phyloP scores from a whole-genome alignment of 2,329 filamentous ascomycete genomes.

The Stylonectria norvegica region DNA sequence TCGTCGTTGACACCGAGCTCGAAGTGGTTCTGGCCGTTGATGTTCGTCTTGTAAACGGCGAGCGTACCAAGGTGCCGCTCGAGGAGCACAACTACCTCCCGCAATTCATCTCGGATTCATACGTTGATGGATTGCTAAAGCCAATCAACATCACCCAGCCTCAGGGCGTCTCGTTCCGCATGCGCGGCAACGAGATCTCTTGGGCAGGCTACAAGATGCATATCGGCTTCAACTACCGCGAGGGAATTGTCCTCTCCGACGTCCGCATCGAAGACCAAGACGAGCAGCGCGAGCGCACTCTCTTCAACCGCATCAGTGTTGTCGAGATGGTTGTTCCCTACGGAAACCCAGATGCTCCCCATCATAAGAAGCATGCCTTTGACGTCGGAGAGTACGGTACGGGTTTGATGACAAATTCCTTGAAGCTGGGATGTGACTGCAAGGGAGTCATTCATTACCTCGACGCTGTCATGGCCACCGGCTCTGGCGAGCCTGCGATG shows the following conservation, averaged over 20 bases:
- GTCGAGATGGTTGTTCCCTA: slow-evolving; percentile 72
- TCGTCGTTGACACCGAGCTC: slow-evolving; percentile 43
- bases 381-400: slow-evolving; percentile 78
- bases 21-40: slow-evolving; percentile 47
- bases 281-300: slow-evolving; percentile 44
- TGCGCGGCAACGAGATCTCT: slow-evolving; percentile 46
- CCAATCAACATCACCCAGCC: slow-evolving; percentile 40
- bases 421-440: slow-evolving; percentile 79
- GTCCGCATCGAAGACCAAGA: slow-evolving; percentile 57
- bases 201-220: slow-evolving; percentile 69
- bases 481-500: slow-evolving; percentile 69
- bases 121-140: slow-evolving; percentile 34
- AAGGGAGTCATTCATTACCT: slow-evolving; percentile 91
- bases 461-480: slow-evolving; percentile 80
- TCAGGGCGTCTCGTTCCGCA: slow-evolving; percentile 41
- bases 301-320: slow-evolving; percentile 65
- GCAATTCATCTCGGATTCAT: slow-evolving; percentile 33
- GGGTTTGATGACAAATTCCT: slow-evolving; percentile 79
- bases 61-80: slow-evolving; percentile 42
- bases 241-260: slow-evolving; percentile 68
- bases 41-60: slow-evolving; percentile 41
- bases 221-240: slow-evolving; percentile 68
- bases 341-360: slow-evolving; percentile 74
- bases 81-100: slow-evolving; percentile 39
- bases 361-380: slow-evolving; percentile 79